phyloP scores from a whole-genome alignment of 345 rosid genomes.

The Linum lewisii region DNA sequence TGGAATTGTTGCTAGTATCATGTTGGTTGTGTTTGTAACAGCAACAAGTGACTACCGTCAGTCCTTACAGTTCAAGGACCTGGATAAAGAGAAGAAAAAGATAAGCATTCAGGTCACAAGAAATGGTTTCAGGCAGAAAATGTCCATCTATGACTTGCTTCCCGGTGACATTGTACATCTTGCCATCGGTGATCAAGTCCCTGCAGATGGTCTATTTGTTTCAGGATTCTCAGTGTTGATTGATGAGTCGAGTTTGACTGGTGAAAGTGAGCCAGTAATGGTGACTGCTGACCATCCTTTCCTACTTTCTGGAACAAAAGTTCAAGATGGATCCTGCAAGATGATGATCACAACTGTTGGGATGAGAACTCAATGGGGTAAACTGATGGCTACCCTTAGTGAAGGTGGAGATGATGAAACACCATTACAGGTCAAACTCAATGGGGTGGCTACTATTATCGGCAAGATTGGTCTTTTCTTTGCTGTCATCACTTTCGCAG shows the following conservation, averaged over 20 bases:
- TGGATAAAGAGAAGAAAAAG: constrained; percentile 92
- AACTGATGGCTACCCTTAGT: constrained; percentile 81
- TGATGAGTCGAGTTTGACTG: constrained; percentile 85
- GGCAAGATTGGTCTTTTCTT: constrained; percentile 83
- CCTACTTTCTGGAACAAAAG: constrained; percentile 83
- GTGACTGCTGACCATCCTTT: constrained; percentile 58
- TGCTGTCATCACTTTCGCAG: constrained; percentile 74
- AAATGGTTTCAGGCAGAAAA: constrained; percentile 69
- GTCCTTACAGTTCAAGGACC: constrained; percentile 70
- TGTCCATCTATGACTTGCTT: constrained; percentile 76
- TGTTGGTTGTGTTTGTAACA: constrained; percentile 78
- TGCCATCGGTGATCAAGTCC: constrained; percentile 85
- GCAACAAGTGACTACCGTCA: constrained; percentile 89
- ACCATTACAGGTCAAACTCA: constrained; percentile 84
- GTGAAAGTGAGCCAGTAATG: constrained; percentile 82
- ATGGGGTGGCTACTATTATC: constrained; percentile 87
- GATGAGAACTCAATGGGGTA: constrained; percentile 98
- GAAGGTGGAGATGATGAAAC: constrained; percentile 98
- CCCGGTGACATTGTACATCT: constrained; percentile 91
- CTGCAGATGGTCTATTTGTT: constrained; percentile 87
- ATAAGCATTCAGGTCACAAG: constrained; percentile 73
- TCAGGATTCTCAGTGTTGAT: constrained; percentile 78
- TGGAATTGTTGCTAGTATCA: constrained; percentile 82
- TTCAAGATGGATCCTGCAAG: constrained; percentile 91
- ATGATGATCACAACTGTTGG: constrained; percentile 85